Conservation (phyloP, 768 basidiomycete genomes). For the Lentinus tigrinus region DNA sequence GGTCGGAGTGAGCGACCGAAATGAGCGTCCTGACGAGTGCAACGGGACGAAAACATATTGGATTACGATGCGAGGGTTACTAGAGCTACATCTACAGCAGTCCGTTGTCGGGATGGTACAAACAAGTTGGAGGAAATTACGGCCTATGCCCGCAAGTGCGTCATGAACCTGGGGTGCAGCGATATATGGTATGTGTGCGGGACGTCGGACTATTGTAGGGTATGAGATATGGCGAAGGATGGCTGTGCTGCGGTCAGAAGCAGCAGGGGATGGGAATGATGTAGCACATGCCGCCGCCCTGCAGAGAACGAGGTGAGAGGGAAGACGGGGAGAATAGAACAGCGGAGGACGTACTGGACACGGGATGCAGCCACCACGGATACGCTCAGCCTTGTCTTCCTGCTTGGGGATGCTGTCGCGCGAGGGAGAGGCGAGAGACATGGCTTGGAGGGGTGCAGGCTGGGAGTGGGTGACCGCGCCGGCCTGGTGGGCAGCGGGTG, state of each 20-base stretch:
- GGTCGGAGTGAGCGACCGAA: neutral
- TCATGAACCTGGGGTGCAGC: too few relatives aligned
- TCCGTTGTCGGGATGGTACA: too few relatives aligned
- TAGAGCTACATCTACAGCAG: too few relatives aligned
- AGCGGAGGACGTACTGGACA: constrained; percentile 11
- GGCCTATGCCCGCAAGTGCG: too few relatives aligned
- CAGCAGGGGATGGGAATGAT: constrained; percentile 20
- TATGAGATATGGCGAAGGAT: too few relatives aligned
- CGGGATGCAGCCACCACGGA: constrained; percentile 20
- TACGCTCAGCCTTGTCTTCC: constrained; percentile 5
- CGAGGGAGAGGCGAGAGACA: neutral
- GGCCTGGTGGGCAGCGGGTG: constrained; percentile 1
- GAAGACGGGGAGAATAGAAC: neutral
- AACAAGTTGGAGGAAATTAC: too few relatives aligned
- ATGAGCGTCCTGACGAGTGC: too few relatives aligned
- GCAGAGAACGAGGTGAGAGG: neutral
- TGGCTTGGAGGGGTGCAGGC: neutral
- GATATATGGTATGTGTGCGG: too few relatives aligned
- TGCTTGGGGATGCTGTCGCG: neutral
- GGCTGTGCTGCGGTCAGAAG: too few relatives aligned
- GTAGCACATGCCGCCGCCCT: constrained; percentile 17
- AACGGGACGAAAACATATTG: too few relatives aligned
- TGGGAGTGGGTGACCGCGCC: neutral
- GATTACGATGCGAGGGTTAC: too few relatives aligned
- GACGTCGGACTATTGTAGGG: too few relatives aligned